Percentiles rank a stretch among this genome's conserved stretches.
These are phyloP conservation scores for Teratosphaeriaceae sp. DNA, from an alignment of 2,329 filamentous ascomycete genomes.

Conservation along the genomic window DNA sequence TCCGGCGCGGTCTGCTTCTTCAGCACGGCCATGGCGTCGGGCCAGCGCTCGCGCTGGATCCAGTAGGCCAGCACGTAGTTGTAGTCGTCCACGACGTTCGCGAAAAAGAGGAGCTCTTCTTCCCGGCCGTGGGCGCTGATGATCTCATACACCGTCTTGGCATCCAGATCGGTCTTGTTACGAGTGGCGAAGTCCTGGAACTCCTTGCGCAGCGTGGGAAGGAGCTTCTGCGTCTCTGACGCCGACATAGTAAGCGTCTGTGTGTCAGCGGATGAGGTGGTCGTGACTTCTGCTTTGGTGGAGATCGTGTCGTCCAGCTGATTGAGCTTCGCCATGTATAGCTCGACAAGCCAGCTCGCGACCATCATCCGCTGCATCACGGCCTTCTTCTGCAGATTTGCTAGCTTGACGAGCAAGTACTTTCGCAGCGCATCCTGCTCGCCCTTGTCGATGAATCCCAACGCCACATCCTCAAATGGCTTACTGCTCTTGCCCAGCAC, in stretches of 20 bases:
- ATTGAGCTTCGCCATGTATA: constrained; percentile 97
- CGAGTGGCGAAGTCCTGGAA: constrained; percentile 83
- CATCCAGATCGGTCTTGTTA: constrained; percentile 81
- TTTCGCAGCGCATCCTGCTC: constrained; percentile 87
- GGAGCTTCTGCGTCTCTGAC: constrained; percentile 63
- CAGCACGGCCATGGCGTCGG: constrained; percentile 75
- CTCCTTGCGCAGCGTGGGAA: constrained; percentile 65
- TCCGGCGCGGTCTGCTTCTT: constrained; percentile 90
- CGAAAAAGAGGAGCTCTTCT: constrained; percentile 86
- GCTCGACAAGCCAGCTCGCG: constrained; percentile 87
- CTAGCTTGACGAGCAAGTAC: constrained; percentile 80
- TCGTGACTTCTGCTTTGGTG: constrained; percentile 74
- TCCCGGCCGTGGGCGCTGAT: constrained; percentile 94
- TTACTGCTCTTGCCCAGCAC: constrained; percentile 96
- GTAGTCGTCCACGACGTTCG: constrained; percentile 81
- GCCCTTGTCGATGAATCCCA: constrained; percentile 81
- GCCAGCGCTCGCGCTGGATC: constrained; percentile 92
- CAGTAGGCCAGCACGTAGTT: constrained; percentile 95
- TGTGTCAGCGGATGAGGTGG: constrained; percentile 47
- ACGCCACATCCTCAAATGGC: constrained; percentile 89
- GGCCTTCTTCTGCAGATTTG: constrained; percentile 71
- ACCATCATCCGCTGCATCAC: constrained; percentile 95
- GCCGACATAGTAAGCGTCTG: no score
- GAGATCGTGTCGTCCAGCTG: constrained; percentile 89
- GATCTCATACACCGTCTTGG: constrained; percentile 89